Percentiles rank a stretch among this genome's conserved stretches.
These are phyloP conservation scores for Schizonepeta tenuifolia DNA, from an alignment of 257 asterid species.

Conservation along the genomic window DNA sequence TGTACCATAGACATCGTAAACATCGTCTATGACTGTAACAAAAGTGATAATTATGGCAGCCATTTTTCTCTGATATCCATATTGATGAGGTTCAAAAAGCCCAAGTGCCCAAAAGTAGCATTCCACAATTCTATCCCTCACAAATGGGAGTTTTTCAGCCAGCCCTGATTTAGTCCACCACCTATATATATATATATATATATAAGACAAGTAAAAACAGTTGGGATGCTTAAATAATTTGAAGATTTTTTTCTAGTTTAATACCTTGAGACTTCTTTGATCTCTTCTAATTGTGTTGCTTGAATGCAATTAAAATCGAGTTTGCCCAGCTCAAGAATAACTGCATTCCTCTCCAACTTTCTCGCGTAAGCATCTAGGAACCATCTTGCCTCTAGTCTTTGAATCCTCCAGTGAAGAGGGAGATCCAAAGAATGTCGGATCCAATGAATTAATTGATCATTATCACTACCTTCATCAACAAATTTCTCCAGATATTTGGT, in stretches of 20 bases:
- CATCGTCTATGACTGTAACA: constrained; percentile 41
- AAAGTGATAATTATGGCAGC: constrained; percentile 28
- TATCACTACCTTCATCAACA: not conserved
- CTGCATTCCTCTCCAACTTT: not conserved
- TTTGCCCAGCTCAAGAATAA: not conserved
- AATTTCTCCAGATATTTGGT: constrained; percentile 17
- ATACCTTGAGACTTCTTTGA: not conserved
- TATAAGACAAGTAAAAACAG: too few species aligned
- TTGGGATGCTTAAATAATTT: too few species aligned
- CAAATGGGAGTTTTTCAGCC: constrained; percentile 53
- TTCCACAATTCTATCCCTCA: constrained; percentile 60
- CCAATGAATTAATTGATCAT: not conserved
- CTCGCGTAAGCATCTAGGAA: not conserved
- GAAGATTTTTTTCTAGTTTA: too few species aligned
- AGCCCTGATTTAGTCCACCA: constrained; percentile 55
- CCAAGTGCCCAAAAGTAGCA: constrained; percentile 43
- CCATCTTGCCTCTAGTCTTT: not conserved
- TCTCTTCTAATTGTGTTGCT: not conserved
- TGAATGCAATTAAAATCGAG: not conserved
- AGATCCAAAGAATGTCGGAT: not conserved
- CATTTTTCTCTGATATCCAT: constrained; percentile 25
- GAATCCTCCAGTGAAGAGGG: not conserved
- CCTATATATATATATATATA: constrained; percentile 5
- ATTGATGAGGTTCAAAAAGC: constrained; percentile 30
- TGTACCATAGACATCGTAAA: constrained; percentile 50